Evolutionary conservation across 257 asterid species (phyloP).

Genomic region (Avicennia marina): DNA sequence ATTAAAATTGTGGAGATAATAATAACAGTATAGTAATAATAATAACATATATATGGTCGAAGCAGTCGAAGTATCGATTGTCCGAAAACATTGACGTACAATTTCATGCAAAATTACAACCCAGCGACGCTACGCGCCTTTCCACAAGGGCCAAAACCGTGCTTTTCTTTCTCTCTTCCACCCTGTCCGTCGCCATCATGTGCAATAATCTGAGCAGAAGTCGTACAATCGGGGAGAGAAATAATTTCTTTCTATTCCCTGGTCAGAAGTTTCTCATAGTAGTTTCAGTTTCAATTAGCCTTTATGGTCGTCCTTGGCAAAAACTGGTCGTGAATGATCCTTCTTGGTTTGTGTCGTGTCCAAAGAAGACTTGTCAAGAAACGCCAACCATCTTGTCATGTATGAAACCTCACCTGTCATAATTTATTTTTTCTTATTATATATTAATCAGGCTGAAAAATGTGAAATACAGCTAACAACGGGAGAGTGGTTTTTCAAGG

Average conservation of each 20-base stretch:
- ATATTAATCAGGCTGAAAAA: neutral
- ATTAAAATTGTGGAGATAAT: too few relatives aligned
- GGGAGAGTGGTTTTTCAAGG: neutral
- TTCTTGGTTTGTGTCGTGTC: neutral
- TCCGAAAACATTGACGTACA: conserved; percentile 22
- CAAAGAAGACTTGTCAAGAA: neutral
- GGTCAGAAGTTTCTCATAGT: neutral
- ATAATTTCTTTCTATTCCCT: neutral
- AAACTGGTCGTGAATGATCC: neutral
- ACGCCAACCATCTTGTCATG: too few relatives aligned
- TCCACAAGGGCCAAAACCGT: conserved; percentile 4
- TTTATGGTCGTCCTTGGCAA: neutral
- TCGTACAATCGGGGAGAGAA: neutral
- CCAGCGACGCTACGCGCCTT: neutral
- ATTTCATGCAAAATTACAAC: neutral
- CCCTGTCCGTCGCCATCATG: neutral
- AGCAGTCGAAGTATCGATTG: neutral
- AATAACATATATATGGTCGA: too few relatives aligned
- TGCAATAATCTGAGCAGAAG: neutral
- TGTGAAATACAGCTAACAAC: neutral
- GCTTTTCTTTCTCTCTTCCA: conserved; percentile 4
- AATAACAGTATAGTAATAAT: too few relatives aligned
- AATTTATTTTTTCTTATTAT: too few relatives aligned
- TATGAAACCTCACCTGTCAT: too few relatives aligned
- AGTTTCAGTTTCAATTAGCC: neutral